Base-by-base conservation (phyloP, 202 grass and related monocot genomes). In the Zizania palustris region DNA sequence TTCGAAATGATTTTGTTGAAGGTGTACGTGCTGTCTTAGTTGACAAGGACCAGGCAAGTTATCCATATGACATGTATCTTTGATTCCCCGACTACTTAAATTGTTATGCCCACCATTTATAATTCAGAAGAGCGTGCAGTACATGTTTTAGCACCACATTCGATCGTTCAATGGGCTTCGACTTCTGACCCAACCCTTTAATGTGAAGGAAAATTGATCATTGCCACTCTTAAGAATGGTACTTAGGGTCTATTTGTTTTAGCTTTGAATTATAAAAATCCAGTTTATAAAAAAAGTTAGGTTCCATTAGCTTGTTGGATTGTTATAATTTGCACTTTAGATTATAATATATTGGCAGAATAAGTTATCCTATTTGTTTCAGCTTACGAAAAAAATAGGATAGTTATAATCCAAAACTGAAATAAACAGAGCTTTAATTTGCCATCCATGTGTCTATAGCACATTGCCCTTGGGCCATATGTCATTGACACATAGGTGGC, bases 21-120 rank as follows among this genome's bases (percentile, higher is more conserved):
- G 96, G 96, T 75, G 96, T 98, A 57, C 89, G 96, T 66, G 96
- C 96, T 80, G 91, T 98, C 76, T 92, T 98, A 77, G 89, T 98
- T 22, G 91, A 98, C 88, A 98, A 98, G 84, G 91, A 95, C 67
- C 91, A 98, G 91, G 96, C 87, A 95, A 82, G 74, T 83, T 41
- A 73, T 53, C 78, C 13, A 54, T 67, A 62, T 57, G 63, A 65
- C 50, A 42, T 54, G 13, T 78, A 41, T 69, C 55, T 80, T 69
- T 43, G 13, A 71, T 3, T 63, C 13, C 35, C 8, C 5, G 6
- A 28, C 63, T 80, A 63, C 42, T 33, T 59, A 28, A 28, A 38
- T 57, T 60, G 39, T 84, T 75, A 13, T 0, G 5, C 73, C 54
- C 16, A 54, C 28, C 54, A 74, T 36, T 51, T 28, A 69, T 43